Conservation (phyloP, 1,284 basidiomycete genomes). For the Ceratobasidium sp. region DNA sequence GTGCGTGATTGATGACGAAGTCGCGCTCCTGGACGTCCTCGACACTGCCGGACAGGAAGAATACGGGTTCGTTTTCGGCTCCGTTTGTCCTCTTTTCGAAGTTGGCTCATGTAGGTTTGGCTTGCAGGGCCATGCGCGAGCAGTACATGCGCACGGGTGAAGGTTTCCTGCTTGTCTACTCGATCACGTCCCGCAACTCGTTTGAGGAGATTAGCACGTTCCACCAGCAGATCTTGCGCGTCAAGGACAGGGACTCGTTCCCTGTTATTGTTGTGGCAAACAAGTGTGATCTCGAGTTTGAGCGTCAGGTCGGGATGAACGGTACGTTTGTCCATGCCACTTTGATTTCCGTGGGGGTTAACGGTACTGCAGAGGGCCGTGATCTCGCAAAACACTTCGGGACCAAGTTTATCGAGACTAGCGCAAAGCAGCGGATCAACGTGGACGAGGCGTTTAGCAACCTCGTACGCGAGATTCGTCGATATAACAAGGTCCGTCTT, state of each 20-base stretch:
- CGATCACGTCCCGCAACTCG: slow-evolving; percentile 96
- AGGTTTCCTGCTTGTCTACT: slow-evolving; percentile 98
- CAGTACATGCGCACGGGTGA: slow-evolving; percentile 98
- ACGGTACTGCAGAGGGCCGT: slow-evolving; percentile 78
- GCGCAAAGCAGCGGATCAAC: slow-evolving; percentile 97
- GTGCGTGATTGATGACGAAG: slow-evolving; percentile 97
- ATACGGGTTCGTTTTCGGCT: slow-evolving; percentile 76
- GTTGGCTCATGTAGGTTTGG: background rate
- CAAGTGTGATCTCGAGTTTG: slow-evolving; percentile 98
- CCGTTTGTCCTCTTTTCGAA: background rate
- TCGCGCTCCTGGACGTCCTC: slow-evolving; percentile 94
- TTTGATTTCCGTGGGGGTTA: too few species aligned
- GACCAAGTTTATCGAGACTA: slow-evolving; percentile 98
- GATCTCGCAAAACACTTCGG: slow-evolving; percentile 96
- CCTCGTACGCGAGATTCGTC: slow-evolving; percentile 94
- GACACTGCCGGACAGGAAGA: slow-evolving; percentile 99
- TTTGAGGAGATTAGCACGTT: slow-evolving; percentile 98
- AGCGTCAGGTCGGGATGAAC: slow-evolving; percentile 95
- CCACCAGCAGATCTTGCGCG: slow-evolving; percentile 95
- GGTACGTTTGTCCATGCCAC: slow-evolving; percentile 63
- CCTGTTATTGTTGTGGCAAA: slow-evolving; percentile 98
- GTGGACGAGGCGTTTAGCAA: slow-evolving; percentile 99
- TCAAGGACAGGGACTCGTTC: slow-evolving; percentile 98
- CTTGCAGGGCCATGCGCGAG: slow-evolving; percentile 87
- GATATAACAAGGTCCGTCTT: slow-evolving; percentile 83